These are phyloP conservation scores for Purshia tridentata DNA, from an alignment of 306 rosid genomes.

Conservation along the genomic window DNA sequence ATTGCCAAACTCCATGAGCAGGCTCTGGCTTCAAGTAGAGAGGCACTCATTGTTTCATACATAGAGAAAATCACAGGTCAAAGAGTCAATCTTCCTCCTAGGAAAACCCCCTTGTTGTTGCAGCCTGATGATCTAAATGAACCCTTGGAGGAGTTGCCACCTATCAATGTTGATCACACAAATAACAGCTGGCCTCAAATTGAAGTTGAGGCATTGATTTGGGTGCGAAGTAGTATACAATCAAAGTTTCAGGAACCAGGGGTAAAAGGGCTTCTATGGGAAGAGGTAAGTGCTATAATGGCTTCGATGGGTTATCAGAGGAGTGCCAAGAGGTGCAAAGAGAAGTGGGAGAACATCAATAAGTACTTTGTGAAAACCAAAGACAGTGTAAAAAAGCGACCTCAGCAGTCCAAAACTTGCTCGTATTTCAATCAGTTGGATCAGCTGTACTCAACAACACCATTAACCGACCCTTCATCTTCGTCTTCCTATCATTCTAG, in stretches of 20 bases:
- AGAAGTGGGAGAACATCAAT: slow-evolving; percentile 34
- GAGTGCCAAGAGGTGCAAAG: slow-evolving; percentile 33
- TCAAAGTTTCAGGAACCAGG: slow-evolving; percentile 22
- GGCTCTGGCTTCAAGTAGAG: slow-evolving; percentile 30
- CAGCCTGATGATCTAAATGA: slow-evolving; percentile 10
- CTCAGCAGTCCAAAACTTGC: slow-evolving; percentile 16
- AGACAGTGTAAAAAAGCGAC: not conserved
- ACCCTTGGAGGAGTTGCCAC: not conserved
- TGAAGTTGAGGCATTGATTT: slow-evolving; percentile 35
- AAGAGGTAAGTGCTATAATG: slow-evolving; percentile 27
- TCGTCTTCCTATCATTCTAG: slow-evolving; percentile 2
- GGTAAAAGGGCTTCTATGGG: slow-evolving; percentile 27
- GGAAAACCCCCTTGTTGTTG: slow-evolving; percentile 8
- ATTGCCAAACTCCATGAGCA: slow-evolving; percentile 21
- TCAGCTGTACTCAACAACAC: slow-evolving; percentile 16
- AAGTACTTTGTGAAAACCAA: slow-evolving; percentile 28
- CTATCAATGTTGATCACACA: not conserved
- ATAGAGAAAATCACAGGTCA: slow-evolving; percentile 35
- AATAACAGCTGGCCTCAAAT: slow-evolving; percentile 30
- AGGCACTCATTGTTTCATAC: slow-evolving; percentile 31
- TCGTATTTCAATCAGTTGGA: slow-evolving; percentile 27
- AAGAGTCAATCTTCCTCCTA: slow-evolving; percentile 22
- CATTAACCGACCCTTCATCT: not conserved
- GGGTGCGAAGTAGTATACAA: slow-evolving; percentile 18
- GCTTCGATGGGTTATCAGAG: slow-evolving; percentile 25